Conservation (phyloP, 306 rosid species). For the barrel medic (Medicago truncatula) region DNA sequence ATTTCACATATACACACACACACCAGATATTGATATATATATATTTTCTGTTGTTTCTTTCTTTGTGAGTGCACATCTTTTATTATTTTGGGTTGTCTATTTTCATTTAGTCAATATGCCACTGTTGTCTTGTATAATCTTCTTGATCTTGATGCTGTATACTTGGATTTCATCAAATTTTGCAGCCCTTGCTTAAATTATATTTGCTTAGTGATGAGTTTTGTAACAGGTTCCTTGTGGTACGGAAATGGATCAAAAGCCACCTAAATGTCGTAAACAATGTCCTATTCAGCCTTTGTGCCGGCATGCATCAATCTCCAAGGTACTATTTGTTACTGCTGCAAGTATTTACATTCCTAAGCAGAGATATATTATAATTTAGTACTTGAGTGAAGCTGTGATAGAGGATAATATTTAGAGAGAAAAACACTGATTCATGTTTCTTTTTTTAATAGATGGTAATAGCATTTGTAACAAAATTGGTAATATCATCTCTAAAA, state of each 20-base stretch:
- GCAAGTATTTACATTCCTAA: slow-evolving; percentile 21
- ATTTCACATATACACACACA: neutral
- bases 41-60: slow-evolving; percentile 27
- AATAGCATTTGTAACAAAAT: neutral
- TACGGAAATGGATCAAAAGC: slow-evolving; percentile 90
- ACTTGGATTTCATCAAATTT: slow-evolving; percentile 27
- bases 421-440: neutral
- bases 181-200: slow-evolving; percentile 18
- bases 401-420: neutral
- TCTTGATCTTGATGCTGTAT: slow-evolving; percentile 30
- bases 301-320: slow-evolving; percentile 68
- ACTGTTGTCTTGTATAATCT: neutral
- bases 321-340: slow-evolving; percentile 58
- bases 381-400: slow-evolving; percentile 32
- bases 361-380: slow-evolving; percentile 26
- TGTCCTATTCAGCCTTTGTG: slow-evolving; percentile 78
- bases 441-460: slow-evolving; percentile 4
- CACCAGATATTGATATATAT: neutral
- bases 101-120: no score
- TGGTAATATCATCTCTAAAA: neutral
- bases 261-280: slow-evolving; percentile 81
- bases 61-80: neutral
- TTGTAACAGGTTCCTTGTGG: slow-evolving; percentile 91
- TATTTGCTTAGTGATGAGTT: slow-evolving; percentile 43
- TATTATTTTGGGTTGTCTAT: neutral